A percentile compares a stretch with the other conserved stretches of the same genome.
These are phyloP conservation scores for Isoetes engelmannii DNA, from an alignment of 83 land plant genomes.

Conservation along the genomic window DNA sequence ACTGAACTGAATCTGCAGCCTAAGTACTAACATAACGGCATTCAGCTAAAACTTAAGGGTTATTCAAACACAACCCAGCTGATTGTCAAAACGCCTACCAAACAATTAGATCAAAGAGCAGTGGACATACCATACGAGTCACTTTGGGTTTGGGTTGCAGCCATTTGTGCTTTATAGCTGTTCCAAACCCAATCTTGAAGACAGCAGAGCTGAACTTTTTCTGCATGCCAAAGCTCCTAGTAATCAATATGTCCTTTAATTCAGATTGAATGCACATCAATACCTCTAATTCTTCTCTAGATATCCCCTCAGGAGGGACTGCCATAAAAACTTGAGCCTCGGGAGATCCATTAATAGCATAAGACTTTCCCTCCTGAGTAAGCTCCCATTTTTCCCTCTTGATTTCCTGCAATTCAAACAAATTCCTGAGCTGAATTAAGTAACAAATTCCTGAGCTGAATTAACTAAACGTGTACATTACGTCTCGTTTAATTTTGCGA, in stretches of 20 bases:
- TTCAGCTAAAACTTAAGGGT: not conserved
- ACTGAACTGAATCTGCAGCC: not conserved
- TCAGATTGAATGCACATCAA: not conserved
- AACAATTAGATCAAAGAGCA: not conserved
- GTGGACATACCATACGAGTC: not conserved
- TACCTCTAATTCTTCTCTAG: slow-evolving; percentile 61
- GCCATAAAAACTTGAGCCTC: slow-evolving; percentile 70
- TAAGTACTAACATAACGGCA: not conserved
- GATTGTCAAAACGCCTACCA: not conserved
- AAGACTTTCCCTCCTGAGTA: slow-evolving; percentile 64
- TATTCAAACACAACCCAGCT: not conserved
- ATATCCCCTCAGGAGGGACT: slow-evolving; percentile 73
- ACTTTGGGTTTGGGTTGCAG: slow-evolving; percentile 2
- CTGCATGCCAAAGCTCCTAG: slow-evolving; percentile 21
- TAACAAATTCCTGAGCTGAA: not conserved
- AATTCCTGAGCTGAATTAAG: not conserved
- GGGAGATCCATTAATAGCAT: slow-evolving; percentile 60
- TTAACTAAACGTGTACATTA: not conserved
- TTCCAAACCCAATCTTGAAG: slow-evolving; percentile 13
- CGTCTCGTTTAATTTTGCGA: not conserved
- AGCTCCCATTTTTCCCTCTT: slow-evolving; percentile 66
- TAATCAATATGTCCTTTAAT: not conserved
- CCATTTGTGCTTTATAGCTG: slow-evolving; percentile 28
- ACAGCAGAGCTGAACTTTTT: slow-evolving; percentile 19
- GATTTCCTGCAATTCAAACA: slow-evolving; percentile 44